phyloP scores from a whole-genome alignment of 352 stramenopile genomes.

The Phytophthora meadii region DNA sequence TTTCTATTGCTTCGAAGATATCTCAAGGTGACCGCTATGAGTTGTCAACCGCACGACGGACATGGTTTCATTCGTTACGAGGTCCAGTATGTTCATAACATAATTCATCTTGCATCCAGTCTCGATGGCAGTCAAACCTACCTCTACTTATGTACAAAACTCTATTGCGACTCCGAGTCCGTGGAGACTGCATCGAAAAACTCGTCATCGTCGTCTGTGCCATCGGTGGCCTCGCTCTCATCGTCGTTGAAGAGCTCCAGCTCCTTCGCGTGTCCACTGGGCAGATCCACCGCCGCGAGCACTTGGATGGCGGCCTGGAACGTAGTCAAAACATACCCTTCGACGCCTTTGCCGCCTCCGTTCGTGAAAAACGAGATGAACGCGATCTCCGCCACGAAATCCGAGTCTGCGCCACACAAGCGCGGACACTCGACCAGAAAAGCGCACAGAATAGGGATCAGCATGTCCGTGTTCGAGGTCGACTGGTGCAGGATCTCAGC shows the following conservation, averaged over 20 bases:
- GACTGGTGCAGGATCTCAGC: slow-evolving; percentile 71
- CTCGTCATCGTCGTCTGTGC: slow-evolving; percentile 50
- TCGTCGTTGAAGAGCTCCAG: slow-evolving; percentile 58
- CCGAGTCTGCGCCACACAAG: slow-evolving; percentile 24
- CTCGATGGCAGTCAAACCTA: slow-evolving; percentile 14
- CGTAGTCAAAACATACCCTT: slow-evolving; percentile 81
- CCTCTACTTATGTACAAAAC: slow-evolving; percentile 24
- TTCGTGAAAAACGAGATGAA: slow-evolving; percentile 83
- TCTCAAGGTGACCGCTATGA: not conserved
- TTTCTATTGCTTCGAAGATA: slow-evolving; percentile 22
- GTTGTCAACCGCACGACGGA: not conserved
- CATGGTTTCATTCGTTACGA: not conserved
- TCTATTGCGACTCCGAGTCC: slow-evolving; percentile 17
- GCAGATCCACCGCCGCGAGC: slow-evolving; percentile 69
- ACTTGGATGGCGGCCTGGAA: slow-evolving; percentile 79
- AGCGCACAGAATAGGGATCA: slow-evolving; percentile 74
- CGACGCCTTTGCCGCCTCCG: slow-evolving; percentile 74
- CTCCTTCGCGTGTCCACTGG: slow-evolving; percentile 55
- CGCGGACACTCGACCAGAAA: slow-evolving; percentile 57
- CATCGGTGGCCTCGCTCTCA: slow-evolving; percentile 30
- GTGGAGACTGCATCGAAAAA: slow-evolving; percentile 61
- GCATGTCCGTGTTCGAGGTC: slow-evolving; percentile 69
- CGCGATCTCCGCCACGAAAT: slow-evolving; percentile 78
- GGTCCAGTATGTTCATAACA: not conserved
- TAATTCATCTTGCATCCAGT: slow-evolving; percentile 30